Evolutionary conservation across 768 basidiomycete species (phyloP).

Genomic region (Daedaleopsis nitida): DNA sequence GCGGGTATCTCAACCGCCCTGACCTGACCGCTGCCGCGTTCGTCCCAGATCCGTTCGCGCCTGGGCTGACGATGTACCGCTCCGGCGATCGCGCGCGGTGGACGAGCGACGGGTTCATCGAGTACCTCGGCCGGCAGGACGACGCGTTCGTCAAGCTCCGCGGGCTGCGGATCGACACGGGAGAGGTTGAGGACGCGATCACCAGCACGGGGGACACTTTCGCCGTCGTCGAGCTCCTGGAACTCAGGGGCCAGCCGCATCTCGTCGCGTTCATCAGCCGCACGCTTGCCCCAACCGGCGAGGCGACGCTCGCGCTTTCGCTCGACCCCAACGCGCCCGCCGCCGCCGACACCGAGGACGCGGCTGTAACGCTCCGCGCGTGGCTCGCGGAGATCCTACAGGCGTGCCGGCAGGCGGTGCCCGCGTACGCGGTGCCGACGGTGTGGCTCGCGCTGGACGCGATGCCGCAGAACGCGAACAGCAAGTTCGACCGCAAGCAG

Average conservation of each 20-base stretch:
- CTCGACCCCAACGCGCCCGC: no score
- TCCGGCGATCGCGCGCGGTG: not conserved
- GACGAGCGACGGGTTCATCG: not conserved
- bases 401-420: not conserved
- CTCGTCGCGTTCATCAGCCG: not conserved
- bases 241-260: not conserved
- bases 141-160: not conserved
- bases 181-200: not conserved
- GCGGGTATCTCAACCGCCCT: not conserved
- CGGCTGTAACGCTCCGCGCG: not conserved
- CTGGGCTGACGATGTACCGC: not conserved
- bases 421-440: not conserved
- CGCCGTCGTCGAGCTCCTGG: not conserved
- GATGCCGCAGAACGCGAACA: not conserved
- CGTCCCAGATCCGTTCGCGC: not conserved
- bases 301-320: not conserved
- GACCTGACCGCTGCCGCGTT: not conserved
- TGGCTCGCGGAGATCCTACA: not conserved
- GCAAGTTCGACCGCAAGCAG: not conserved
- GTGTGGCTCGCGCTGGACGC: not conserved
- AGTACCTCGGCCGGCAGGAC: not conserved
- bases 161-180: not conserved
- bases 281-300: not conserved
- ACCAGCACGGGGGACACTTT: not conserved
- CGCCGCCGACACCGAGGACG: not conserved